Evolutionary conservation across 768 basidiomycete species (phyloP).

Genomic region (Erythrobasidium yunnanense): DNA sequence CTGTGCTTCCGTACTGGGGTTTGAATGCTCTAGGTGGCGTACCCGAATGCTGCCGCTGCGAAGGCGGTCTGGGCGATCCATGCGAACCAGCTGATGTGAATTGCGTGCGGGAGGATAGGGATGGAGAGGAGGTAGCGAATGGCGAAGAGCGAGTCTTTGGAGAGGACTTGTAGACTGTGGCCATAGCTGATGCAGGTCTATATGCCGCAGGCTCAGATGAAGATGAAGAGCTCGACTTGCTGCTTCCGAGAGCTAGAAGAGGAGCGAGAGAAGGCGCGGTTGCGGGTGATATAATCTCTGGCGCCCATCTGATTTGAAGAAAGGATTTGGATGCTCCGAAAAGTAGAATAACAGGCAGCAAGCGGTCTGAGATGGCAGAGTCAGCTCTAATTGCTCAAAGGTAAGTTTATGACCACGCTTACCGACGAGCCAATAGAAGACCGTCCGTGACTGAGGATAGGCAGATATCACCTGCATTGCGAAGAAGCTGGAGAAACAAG

Average conservation of each 20-base stretch:
- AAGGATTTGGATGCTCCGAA: slow-evolving; percentile 11
- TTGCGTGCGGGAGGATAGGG: slow-evolving; percentile 1
- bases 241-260: not conserved
- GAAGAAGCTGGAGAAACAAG: not conserved
- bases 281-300: not conserved
- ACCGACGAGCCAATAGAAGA: slow-evolving; percentile 8
- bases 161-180: slow-evolving; percentile 19
- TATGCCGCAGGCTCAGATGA: not conserved
- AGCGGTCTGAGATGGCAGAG: not conserved
- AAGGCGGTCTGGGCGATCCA: not conserved
- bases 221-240: not conserved
- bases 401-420: not conserved
- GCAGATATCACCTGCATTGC: not conserved
- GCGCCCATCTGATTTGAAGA: not conserved
- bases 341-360: not conserved
- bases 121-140: not conserved
- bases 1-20: not conserved
- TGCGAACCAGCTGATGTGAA: not conserved
- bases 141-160: slow-evolving; percentile 19
- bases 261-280: not conserved
- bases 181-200: not conserved
- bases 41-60: not conserved
- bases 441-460: not conserved
- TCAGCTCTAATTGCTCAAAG: too few species aligned
- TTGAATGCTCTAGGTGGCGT: slow-evolving; percentile 1